Evolutionary conservation across 2,329 filamentous ascomycete species (phyloP), one percentile per base, ranked within the genome.

Genomic region (Rhinocladiella mackenziei): DNA sequence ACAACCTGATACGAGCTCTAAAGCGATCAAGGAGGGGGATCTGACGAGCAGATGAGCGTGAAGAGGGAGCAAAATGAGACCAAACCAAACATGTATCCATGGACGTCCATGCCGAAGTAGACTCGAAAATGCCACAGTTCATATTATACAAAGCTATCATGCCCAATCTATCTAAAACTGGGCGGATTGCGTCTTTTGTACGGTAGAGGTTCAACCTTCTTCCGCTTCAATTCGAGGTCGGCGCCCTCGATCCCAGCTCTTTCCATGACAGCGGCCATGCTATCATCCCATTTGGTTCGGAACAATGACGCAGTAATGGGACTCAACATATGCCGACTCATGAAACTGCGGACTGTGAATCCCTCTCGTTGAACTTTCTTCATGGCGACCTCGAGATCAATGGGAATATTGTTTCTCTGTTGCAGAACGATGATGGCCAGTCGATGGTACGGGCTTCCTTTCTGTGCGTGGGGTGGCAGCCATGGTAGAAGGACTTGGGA

Each of bases 381-480:
- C 58, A 74, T 75, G 31, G 88, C 67, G 45, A 72, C 68, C 28
- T 69, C 70, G 18, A 76, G 66, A 58, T 88, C 79, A 53, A 89
- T 61, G 3, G 65, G 68, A 51, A 75, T 59, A 41, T 76, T 79
- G 41, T 80, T 70, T 39, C 76, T 72, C 66, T 98, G 92, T 69
- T 94, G 80, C 37, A 97, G 73, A 15, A 98, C 71, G 62, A 92
- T 84, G 48, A 97, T 70, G 35, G 83, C 83, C 42, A 97, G 74
- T 39, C 92, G 85, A 67, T 97, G 92, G 69, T 97, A 96, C 1
- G 86, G 86, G 2, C 84, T 78, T 45, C 92, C 92, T 72, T 92
- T 94, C 63, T 95, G 86, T 1, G 88, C 83, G 61, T 85, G 87
- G 1, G 92, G 84, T 1, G 91, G 84, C 17, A 89, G 71, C 87